phyloP scores from a whole-genome alignment of 129 eudicot genomes.

The Helianthus tuberosus region DNA sequence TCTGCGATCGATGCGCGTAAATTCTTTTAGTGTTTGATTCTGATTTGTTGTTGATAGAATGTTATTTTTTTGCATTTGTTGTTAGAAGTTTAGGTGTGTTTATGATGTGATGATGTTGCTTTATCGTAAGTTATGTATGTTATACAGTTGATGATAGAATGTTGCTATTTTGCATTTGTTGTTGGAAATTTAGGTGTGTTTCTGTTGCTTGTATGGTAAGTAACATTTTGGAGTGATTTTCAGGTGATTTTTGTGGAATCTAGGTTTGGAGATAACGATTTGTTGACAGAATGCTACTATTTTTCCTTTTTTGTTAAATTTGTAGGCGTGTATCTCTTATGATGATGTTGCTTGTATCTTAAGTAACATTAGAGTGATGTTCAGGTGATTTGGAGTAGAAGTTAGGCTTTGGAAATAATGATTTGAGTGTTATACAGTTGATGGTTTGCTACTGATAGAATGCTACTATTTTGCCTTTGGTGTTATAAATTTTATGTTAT shows the following conservation, averaged over 20 bases:
- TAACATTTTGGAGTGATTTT: too few relatives aligned
- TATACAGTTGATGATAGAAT: background rate
- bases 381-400: background rate
- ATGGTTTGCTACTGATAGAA: slow-evolving; percentile 10
- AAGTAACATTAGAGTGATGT: background rate
- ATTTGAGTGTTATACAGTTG: too few relatives aligned
- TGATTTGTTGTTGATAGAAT: slow-evolving; percentile 9
- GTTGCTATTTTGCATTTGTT: too few relatives aligned
- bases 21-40: background rate
- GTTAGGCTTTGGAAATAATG: slow-evolving; percentile 11
- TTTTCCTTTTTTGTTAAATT: too few relatives aligned
- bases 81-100: background rate
- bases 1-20: slow-evolving; percentile 84
- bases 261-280: too few relatives aligned
- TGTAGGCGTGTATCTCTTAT: too few relatives aligned
- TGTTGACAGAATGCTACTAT: too few relatives aligned
- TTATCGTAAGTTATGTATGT: too few relatives aligned
- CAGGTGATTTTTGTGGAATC: too few relatives aligned
- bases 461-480: slow-evolving; percentile 1
- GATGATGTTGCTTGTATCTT: too few relatives aligned
- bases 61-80: slow-evolving; percentile 7
- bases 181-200: too few relatives aligned
- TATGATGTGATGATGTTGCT: too few relatives aligned
- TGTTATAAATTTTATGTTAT: background rate
- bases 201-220: slow-evolving; percentile 34